Conservation (phyloP, 495 filamentous ascomycete genomes). For the Penicillium desertorum region DNA sequence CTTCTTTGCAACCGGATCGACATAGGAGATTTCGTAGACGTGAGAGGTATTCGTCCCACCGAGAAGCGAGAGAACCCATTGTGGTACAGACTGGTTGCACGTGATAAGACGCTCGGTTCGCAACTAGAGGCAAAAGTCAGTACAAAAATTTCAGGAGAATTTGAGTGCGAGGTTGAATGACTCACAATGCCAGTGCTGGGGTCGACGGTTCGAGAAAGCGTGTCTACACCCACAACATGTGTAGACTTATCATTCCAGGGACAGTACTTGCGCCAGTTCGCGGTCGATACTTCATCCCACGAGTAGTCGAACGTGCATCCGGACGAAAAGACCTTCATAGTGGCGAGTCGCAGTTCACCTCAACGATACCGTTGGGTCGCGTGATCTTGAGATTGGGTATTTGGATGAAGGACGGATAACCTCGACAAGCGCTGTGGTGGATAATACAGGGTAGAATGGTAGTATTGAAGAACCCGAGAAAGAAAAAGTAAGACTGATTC, state of each 20-base stretch:
- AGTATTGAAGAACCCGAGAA: background rate
- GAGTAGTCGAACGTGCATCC: slow-evolving; percentile 90
- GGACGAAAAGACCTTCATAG: slow-evolving; percentile 94
- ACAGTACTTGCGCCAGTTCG: slow-evolving; percentile 98
- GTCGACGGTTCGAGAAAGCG: slow-evolving; percentile 78
- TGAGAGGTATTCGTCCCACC: slow-evolving; percentile 72
- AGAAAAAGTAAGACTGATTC: background rate
- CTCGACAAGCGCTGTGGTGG: background rate
- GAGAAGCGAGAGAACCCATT: slow-evolving; percentile 78
- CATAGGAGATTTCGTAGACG: slow-evolving; percentile 93
- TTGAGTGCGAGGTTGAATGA: slow-evolving; percentile 14
- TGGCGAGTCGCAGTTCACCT: slow-evolving; percentile 14
- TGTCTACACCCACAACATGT: slow-evolving; percentile 94
- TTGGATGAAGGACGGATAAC: background rate
- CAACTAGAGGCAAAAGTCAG: slow-evolving; percentile 52
- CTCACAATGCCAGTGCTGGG: slow-evolving; percentile 76
- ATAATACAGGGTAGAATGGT: background rate
- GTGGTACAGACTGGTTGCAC: slow-evolving; percentile 83
- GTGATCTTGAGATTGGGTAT: background rate
- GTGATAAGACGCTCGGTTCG: slow-evolving; percentile 97
- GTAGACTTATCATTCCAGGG: slow-evolving; percentile 96
- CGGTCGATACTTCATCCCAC: slow-evolving; percentile 98
- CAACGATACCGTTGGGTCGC: background rate
- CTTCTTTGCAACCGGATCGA: slow-evolving; percentile 74
- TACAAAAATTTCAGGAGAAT: background rate